Conservation (phyloP, 495 filamentous ascomycete species). For the Aspergillus ellipticus region DNA sequence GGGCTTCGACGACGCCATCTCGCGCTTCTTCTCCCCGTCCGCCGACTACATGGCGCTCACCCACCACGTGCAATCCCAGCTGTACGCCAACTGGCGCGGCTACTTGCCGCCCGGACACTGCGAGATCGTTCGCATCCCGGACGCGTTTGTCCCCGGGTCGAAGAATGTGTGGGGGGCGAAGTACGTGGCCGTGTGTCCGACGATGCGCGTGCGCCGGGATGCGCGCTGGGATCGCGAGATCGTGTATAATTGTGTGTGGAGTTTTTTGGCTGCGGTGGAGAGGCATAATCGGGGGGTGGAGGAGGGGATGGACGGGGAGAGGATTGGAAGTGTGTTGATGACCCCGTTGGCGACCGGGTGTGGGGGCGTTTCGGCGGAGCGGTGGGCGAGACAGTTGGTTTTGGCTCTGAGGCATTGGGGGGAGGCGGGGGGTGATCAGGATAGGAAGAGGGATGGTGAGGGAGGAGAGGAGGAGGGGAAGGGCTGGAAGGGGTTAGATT, state of each 20-base stretch:
- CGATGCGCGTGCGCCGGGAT: constrained; percentile 41
- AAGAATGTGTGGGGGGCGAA: constrained; percentile 33
- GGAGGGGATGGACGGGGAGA: constrained; percentile 1
- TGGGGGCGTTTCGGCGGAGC: constrained; percentile 39
- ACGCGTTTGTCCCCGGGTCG: constrained; percentile 9
- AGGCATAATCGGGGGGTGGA: constrained; percentile 34
- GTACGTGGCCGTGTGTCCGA: constrained; percentile 50
- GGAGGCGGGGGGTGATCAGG: constrained; percentile 27
- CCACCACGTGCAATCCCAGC: constrained; percentile 29
- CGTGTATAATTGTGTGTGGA: constrained; percentile 53
- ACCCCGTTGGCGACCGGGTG: constrained; percentile 46
- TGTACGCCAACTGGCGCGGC: constrained; percentile 46
- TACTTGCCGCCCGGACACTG: constrained; percentile 48
- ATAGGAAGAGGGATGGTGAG: too few relatives aligned
- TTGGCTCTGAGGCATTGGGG: constrained; percentile 47
- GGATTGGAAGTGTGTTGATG: constrained; percentile 44
- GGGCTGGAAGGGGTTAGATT: constrained; percentile 30
- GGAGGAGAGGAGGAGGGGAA: constrained; percentile 28
- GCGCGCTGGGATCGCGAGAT: constrained; percentile 49
- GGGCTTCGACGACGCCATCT: constrained; percentile 52
- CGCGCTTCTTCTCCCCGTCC: constrained; percentile 37
- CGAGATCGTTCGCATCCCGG: constrained; percentile 41
- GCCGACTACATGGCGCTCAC: constrained; percentile 46
- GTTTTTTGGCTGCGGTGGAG: constrained; percentile 43
- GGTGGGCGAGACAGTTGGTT: constrained; percentile 48